Base-by-base conservation (phyloP, 106 monocot genomes). In the Vanilla planifolia region DNA sequence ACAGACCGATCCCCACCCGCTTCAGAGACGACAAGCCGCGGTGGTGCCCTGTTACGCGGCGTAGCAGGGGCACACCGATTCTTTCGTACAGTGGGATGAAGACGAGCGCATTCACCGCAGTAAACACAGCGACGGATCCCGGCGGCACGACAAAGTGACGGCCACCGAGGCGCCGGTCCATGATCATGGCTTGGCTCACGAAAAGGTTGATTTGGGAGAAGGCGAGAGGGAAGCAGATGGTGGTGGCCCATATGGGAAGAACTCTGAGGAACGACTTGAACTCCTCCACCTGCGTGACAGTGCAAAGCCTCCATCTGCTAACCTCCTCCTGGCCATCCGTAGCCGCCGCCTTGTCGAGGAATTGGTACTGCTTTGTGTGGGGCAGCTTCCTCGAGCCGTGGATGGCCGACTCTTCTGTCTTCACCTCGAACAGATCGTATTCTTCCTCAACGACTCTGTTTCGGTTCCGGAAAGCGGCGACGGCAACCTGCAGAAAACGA, bases 231-330 rank as follows among this genome's bases (percentile, higher is more conserved):
- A 81, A 64, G 43, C 65, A 63, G 33, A 73, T 73, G 62, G 71
- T 80, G 17, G 71, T 68, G 62, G 68, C 71, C 86, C 86, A 81
- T 8, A 83, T 64, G 15, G 86, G 86, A 24, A 86, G 81, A 15
- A 81, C 61, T 43, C 70, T 28, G 1, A 81, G 16, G 34, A 86
- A 47, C 41, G 51, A 66, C 61, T 81, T 86, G 45, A 81, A 46
- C 60, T 86, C 86, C 47, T 85, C 85, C 25, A 85, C 85, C 35
- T 85, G 57, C 4, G 80, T 80, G 23, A 77, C 77, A 0, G 73
- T 86, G 66, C 71, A 78, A 0, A 83, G 75, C 16, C 61, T 59
- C 83, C 83, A 83, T n/a, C 70, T 2, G 70, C 43, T 69, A 8
- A 8, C 17, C 1, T 4, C 0, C 46, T 6, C 9, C 3, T 20